These are phyloP conservation scores for Penicillium samsonianum DNA, from an alignment of 495 filamentous ascomycete species.

Conservation along the genomic window DNA sequence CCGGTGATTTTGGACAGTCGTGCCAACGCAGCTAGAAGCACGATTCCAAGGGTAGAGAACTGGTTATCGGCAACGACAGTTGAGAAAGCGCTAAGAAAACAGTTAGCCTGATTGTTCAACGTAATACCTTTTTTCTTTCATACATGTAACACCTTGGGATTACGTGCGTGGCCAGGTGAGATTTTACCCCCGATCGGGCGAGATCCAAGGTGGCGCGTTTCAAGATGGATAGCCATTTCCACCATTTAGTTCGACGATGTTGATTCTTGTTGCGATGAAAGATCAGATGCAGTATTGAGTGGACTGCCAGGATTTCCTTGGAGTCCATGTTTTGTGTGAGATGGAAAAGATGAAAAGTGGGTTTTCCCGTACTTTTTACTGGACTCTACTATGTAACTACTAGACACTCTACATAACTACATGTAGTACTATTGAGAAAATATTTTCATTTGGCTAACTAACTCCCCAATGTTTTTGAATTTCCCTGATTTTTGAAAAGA, in stretches of 20 bases:
- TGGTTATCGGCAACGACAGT: constrained; percentile 70
- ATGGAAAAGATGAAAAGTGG: constrained; percentile 11
- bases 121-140: constrained; percentile 18
- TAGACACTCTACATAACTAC: too few species aligned
- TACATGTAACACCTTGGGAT: constrained; percentile 51
- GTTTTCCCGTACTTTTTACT: too few species aligned
- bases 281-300: constrained; percentile 58
- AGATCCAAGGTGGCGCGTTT: constrained; percentile 61
- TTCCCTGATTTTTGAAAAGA: constrained; percentile 1
- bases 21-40: constrained; percentile 66
- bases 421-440: background rate
- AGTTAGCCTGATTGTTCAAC: constrained; percentile 7
- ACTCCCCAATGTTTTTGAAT: background rate
- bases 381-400: too few species aligned
- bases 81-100: constrained; percentile 58
- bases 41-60: constrained; percentile 76
- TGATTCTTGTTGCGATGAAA: constrained; percentile 83
- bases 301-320: constrained; percentile 32
- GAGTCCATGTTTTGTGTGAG: constrained; percentile 29
- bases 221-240: constrained; percentile 65
- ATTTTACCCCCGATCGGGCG: constrained; percentile 1
- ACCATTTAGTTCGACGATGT: constrained; percentile 72
- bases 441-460: background rate
- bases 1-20: constrained; percentile 54
- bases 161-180: constrained; percentile 33